phyloP scores from a whole-genome alignment of 352 stramenopile genomes.

The Globisporangium okanoganense region DNA sequence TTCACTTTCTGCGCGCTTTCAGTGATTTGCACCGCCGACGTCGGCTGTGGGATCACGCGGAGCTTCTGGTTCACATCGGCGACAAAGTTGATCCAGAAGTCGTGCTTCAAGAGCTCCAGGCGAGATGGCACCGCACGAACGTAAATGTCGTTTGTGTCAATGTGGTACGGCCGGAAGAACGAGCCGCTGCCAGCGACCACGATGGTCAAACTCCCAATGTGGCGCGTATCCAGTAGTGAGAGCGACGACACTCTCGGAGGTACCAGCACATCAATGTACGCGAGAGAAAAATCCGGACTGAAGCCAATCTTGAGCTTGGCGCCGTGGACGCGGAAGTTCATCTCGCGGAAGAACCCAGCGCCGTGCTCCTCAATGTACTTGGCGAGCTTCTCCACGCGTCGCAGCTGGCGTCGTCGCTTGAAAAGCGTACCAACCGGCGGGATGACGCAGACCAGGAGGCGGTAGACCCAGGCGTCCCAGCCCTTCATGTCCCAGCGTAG shows the following conservation, averaged over 20 bases:
- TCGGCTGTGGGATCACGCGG: slow-evolving; percentile 61
- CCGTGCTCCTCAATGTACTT: slow-evolving; percentile 68
- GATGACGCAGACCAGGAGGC: slow-evolving; percentile 35
- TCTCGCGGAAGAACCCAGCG: slow-evolving; percentile 74
- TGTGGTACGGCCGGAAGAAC: slow-evolving; percentile 75
- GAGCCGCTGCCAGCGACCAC: slow-evolving; percentile 72
- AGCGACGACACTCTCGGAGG: slow-evolving; percentile 20
- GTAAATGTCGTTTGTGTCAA: slow-evolving; percentile 83
- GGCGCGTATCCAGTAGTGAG: slow-evolving; percentile 14
- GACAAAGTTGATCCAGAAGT: slow-evolving; percentile 85
- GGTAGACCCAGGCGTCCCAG: slow-evolving; percentile 71
- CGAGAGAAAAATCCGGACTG: slow-evolving; percentile 80
- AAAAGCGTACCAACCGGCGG: slow-evolving; percentile 58
- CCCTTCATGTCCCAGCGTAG: slow-evolving; percentile 47
- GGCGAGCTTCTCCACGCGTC: slow-evolving; percentile 56
- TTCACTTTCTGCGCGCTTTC: slow-evolving; percentile 28
- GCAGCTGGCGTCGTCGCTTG: slow-evolving; percentile 60
- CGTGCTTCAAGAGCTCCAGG: slow-evolving; percentile 65
- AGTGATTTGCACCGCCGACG: slow-evolving; percentile 26
- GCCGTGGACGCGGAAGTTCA: slow-evolving; percentile 74
- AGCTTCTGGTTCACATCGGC: slow-evolving; percentile 65
- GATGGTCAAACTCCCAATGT: slow-evolving; percentile 27
- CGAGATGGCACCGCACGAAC: slow-evolving; percentile 67
- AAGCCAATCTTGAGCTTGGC: slow-evolving; percentile 80
- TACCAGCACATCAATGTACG: slow-evolving; percentile 77